Conservation (phyloP, 257 asterid species). For the Solanum verrucosum region DNA sequence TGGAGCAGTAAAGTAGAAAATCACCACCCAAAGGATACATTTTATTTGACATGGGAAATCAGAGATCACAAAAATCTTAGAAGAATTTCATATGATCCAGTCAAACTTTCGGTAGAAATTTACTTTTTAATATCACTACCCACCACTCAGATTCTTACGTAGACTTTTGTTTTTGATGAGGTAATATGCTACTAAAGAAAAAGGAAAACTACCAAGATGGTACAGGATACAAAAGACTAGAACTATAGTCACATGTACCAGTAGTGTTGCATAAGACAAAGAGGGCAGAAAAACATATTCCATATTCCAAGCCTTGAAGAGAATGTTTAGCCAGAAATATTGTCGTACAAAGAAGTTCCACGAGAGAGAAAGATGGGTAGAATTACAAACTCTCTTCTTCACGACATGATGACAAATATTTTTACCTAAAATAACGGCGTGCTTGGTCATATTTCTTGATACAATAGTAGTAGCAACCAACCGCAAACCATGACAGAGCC, state of each 20-base stretch:
- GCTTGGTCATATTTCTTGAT: conserved; percentile 88
- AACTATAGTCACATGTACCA: background rate
- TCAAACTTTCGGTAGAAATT: background rate
- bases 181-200: background rate
- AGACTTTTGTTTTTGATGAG: background rate
- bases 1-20: background rate
- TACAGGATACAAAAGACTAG: background rate
- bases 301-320: background rate
- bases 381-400: background rate
- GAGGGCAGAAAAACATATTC: background rate
- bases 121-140: background rate
- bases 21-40: background rate
- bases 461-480: conserved; percentile 95
- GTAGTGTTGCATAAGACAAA: background rate
- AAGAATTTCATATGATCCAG: background rate
- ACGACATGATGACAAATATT: background rate
- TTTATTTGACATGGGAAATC: background rate
- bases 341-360: background rate
- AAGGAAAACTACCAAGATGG: background rate
- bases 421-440: conserved; percentile 89
- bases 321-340: background rate
- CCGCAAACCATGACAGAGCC: conserved; percentile 98
- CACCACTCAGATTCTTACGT: background rate
- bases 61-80: background rate
- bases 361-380: background rate